Percentiles rank a stretch among this genome's conserved stretches.
Evolutionary conservation across 495 filamentous ascomycete genomes (phyloP).

Genomic region (Hypoxylon crocopeplum): DNA sequence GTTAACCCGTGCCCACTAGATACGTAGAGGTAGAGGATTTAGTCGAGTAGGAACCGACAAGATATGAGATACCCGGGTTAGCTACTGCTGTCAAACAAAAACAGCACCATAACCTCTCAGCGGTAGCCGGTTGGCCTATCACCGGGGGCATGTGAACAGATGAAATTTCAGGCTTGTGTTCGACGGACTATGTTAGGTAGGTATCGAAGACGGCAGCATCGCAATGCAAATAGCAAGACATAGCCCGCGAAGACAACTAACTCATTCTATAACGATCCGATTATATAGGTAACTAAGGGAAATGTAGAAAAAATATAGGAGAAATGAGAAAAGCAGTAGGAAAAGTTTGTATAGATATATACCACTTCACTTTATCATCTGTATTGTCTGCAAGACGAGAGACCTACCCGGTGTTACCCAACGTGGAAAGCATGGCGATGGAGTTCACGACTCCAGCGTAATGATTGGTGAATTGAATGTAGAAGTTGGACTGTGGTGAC

Average conservation of each 20-base stretch:
- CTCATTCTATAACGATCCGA: constrained; percentile 7
- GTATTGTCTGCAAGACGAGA: constrained; percentile 2
- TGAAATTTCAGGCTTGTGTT: not conserved
- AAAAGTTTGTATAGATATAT: constrained; percentile 6
- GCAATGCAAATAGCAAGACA: constrained; percentile 12
- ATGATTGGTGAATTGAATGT: not conserved
- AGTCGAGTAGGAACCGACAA: not conserved
- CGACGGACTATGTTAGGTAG: constrained; percentile 1
- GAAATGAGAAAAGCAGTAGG: not conserved
- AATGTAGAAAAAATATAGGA: constrained; percentile 1
- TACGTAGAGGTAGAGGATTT: not conserved
- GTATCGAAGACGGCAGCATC: constrained; percentile 1
- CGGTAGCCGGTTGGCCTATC: not conserved
- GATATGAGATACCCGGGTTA: constrained; percentile 3
- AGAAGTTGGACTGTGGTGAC: too few relatives aligned
- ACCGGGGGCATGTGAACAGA: not conserved
- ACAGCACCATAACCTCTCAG: constrained; percentile 3
- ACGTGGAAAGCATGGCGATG: constrained; percentile 9
- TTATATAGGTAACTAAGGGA: not conserved
- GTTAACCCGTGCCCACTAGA: not conserved
- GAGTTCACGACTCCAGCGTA: not conserved
- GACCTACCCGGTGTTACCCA: constrained; percentile 14
- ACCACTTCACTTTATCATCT: constrained; percentile 7
- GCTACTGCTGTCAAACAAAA: constrained; percentile 7
- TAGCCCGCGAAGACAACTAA: constrained; percentile 15